Base-by-base conservation (phyloP, 169 alveolate genomes). In the Cryptosporidium viatorum region DNA sequence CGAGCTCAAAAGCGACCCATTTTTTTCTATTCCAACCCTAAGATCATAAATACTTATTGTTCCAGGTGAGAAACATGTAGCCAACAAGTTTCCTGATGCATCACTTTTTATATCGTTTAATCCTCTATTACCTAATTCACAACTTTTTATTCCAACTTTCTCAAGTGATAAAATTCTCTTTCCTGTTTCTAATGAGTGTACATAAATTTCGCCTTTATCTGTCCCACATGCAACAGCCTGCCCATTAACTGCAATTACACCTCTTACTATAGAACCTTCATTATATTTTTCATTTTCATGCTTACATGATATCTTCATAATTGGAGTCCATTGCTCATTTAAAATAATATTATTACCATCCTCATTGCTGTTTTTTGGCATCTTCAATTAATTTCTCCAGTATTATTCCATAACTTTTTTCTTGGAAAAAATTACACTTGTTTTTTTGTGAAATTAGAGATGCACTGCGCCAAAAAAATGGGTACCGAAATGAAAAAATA, bases 61-160 rank as follows among this genome's bases (percentile, higher is more conserved):
- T 16, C 89, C 89, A 9, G 80, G 39, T 39, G 89, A 80, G 33
- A 60, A 80, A 48, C 89, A 62, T 26, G 67, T 45, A 18, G 70
- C 59, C 18, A 80, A 16, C 26, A 45, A 80, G n/a, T 80, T 80
- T 10, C 89, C 89, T 9, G 71, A 29, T 41, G 5, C 9, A 43
- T 80, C 89, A 35, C 80, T 41, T 45, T 70, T 59, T 62, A 80
- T 62, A 39, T 80, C 89, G 41, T 80, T 80, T 50, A 80, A 14
- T 21, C 89, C 89, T 1, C 33, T 21, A 29, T 37, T 48, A 5
- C 62, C 16, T 16, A 74, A 26, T 35, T 73, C 68, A 18, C 41
- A 21, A 3, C 31, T 35, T 16, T 29, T 31, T 4, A 41, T 16
- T 33, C 59, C 75, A 21, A 39, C 58, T 16, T 65, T 80, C 39